Base-by-base conservation (phyloP, 371 early-diverging fungal species). In the Mortierella sp. region DNA sequence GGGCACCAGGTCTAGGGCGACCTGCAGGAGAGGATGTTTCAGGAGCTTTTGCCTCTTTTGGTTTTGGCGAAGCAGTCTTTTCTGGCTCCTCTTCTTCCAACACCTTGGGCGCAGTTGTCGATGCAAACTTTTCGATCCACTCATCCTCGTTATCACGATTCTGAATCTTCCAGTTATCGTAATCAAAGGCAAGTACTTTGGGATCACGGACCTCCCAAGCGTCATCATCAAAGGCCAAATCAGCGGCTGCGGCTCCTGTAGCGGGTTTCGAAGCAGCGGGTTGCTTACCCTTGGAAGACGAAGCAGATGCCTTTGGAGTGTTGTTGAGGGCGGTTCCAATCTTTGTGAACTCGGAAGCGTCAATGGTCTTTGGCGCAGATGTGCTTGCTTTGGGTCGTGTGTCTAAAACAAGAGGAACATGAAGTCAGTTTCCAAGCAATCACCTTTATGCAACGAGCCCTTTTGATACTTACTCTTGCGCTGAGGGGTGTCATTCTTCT, bases 141-240 rank as follows among this genome's bases (percentile, higher is more conserved):
- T 81, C 81, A 26, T 81, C 81, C 51, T 81, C 81, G 22, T 81
- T 85, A 75, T 68, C 84, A 54, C 69, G 75, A 57, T 69, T 86
- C 79, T 65, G 85, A 39, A 64, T 78, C 76, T 68, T 86, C 85
- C 63, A 84, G 74, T 67, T 87, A 78, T 70, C 81, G 55, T 68
- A 87, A 72, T 59, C 87, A 77, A 70, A 85, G 52, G 54, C 73
- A 78, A 70, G 35, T 22, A 47, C 24, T 69, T 80, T 79, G 40
- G 80, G 76, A 35, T 81, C 90, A 77, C 88, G 62, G 78, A 88
- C 77, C 55, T 84, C 83, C 88, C 88, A 88, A 3, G 88, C 88
- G 63, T 90, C 90, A 64, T 90, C 90, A 37, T 87, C 87, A 61
- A 90, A 90, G 0, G 87, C 90, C 49, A 86, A 52, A 43, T 76